These are phyloP conservation scores for Microcos paniculata DNA, from an alignment of 345 rosid species.

Conservation along the genomic window DNA sequence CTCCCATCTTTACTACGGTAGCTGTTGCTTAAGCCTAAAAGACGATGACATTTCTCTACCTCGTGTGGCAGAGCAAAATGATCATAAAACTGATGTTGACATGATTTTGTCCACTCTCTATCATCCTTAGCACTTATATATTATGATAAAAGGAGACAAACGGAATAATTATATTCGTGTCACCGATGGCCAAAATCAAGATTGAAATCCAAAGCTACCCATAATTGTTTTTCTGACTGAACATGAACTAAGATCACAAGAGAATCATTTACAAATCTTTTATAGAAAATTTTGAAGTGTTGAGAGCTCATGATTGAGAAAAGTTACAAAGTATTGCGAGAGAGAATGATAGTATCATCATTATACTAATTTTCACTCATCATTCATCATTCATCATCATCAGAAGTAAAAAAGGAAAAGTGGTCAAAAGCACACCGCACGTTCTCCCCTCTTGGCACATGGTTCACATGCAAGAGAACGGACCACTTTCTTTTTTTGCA, in stretches of 20 bases:
- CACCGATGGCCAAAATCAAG: background rate
- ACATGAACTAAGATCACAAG: background rate
- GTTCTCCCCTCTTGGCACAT: constrained; percentile 3
- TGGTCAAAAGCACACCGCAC: background rate
- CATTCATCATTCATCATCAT: background rate
- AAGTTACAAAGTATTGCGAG: too few relatives aligned
- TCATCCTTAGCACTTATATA: too few relatives aligned
- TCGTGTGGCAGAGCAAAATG: background rate
- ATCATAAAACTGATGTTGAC: constrained; percentile 7
- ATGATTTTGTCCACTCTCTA: background rate
- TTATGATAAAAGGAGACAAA: too few relatives aligned
- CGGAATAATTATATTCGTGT: background rate
- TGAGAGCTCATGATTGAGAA: too few relatives aligned
- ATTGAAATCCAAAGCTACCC: background rate
- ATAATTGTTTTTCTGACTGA: background rate
- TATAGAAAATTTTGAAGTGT: background rate
- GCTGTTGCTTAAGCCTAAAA: background rate
- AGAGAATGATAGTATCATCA: too few relatives aligned
- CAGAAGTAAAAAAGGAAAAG: background rate
- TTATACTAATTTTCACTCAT: too few relatives aligned
- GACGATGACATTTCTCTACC: background rate
- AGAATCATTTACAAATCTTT: background rate
- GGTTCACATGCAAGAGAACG: background rate
- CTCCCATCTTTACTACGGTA: background rate
- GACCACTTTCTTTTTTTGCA: background rate